Evolutionary conservation across 805 yeast genomes (phyloP).

Genomic region (Candida taoyuanica): DNA sequence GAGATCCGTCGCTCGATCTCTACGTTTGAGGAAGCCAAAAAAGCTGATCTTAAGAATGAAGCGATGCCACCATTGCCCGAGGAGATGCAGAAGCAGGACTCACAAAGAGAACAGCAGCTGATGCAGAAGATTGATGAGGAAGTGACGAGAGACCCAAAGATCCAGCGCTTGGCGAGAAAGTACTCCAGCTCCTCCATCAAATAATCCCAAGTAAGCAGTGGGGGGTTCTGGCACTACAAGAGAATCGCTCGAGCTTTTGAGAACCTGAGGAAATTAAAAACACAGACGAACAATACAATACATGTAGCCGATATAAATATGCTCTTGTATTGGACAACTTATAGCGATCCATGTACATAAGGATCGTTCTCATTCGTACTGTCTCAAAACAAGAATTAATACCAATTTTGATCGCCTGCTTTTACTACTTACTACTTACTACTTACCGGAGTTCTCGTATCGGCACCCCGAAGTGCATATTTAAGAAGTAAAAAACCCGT

Average conservation of each 20-base stretch:
- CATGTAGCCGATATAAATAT: no score
- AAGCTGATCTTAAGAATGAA: constrained; percentile 79
- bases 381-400: no score
- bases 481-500: no score
- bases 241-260: no score
- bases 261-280: not conserved
- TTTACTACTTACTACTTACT: no score
- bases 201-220: no score
- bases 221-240: no score
- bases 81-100: constrained; percentile 44
- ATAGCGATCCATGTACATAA: no score
- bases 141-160: constrained; percentile 17
- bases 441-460: not conserved
- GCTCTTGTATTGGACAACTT: no score
- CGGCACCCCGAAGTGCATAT: not conserved
- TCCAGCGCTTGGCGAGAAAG: constrained; percentile 27
- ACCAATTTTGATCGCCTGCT: no score
- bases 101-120: constrained; percentile 41
- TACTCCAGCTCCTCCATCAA: constrained; percentile 14
- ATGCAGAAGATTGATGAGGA: constrained; percentile 31
- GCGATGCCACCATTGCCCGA: constrained; percentile 78
- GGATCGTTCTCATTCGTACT: no score
- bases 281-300: not conserved
- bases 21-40: constrained; percentile 78
- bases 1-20: constrained; percentile 66